These are phyloP conservation scores for Fusarium sp. DNA, from an alignment of 2,329 filamentous ascomycete genomes.

Conservation along the genomic window DNA sequence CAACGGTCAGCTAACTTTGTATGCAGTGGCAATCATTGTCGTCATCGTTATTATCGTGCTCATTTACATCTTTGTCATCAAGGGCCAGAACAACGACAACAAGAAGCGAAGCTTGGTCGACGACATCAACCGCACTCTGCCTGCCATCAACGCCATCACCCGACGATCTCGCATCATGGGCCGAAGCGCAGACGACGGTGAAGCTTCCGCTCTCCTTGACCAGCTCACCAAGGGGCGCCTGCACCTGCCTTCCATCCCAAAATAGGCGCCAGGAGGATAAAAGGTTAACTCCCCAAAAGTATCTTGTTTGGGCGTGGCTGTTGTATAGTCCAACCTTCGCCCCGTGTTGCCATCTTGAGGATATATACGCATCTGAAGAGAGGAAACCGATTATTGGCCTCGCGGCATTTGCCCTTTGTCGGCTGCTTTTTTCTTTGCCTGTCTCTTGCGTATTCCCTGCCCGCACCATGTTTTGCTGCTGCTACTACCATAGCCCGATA, in stretches of 20 bases:
- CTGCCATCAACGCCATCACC: conserved; percentile 38
- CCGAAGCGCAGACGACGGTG: conserved; percentile 19
- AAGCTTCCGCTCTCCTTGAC: conserved; percentile 25
- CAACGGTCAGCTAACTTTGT: conserved; percentile 41
- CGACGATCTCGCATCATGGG: conserved; percentile 22
- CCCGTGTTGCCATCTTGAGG: not conserved
- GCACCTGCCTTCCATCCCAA: conserved; percentile 40
- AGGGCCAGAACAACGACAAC: conserved; percentile 41
- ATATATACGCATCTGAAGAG: conserved; percentile 3
- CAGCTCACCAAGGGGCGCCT: conserved; percentile 34
- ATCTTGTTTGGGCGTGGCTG: not conserved
- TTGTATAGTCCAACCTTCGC: not conserved
- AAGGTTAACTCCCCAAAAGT: not conserved
- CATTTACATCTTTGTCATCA: conserved; percentile 57
- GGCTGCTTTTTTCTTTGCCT: conserved; percentile 19
- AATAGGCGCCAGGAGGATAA: conserved; percentile 7
- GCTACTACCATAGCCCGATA: conserved; percentile 29
- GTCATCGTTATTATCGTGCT: conserved; percentile 62
- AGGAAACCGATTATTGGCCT: conserved; percentile 8
- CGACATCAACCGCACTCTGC: conserved; percentile 30
- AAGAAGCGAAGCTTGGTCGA: conserved; percentile 47
- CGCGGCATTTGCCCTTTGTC: conserved; percentile 12
- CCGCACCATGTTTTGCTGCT: conserved; percentile 23
- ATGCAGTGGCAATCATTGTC: conserved; percentile 59
- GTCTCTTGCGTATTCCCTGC: conserved; percentile 35